Percentiles rank a stretch among this genome's conserved stretches.
Conservation (phyloP, 1,284 basidiomycete genomes). For the Microstroma glucosiphilum region DNA sequence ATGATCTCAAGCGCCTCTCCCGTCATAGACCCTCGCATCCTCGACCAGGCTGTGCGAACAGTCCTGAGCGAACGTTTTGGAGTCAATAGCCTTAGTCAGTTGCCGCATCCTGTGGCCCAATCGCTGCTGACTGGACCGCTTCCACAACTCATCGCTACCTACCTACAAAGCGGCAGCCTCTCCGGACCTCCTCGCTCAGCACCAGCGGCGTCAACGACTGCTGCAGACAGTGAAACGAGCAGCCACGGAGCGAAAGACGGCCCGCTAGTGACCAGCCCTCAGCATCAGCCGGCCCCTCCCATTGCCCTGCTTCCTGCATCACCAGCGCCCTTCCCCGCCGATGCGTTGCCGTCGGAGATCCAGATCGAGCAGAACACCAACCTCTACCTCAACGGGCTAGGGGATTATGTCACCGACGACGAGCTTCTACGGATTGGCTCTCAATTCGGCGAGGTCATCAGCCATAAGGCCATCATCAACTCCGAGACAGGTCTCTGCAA, state of each 20-base stretch:
- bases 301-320: background rate
- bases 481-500: conserved; percentile 28
- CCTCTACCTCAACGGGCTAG: conserved; percentile 37
- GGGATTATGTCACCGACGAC: conserved; percentile 30
- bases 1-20: background rate
- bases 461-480: conserved; percentile 45
- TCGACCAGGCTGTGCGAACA: background rate
- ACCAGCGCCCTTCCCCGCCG: conserved; percentile 3
- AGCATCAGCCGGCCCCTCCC: too few species aligned
- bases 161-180: background rate
- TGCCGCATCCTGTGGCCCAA: background rate
- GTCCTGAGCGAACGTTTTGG: conserved; percentile 5
- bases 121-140: conserved; percentile 2
- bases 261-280: background rate
- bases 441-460: conserved; percentile 35
- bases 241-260: background rate
- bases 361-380: conserved; percentile 23
- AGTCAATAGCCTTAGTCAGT: background rate
- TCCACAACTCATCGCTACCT: background rate
- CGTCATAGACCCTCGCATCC: background rate
- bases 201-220: background rate
- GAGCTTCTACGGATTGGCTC: conserved; percentile 30
- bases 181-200: background rate
- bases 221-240: background rate
- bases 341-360: conserved; percentile 4